Conservation (phyloP, 352 stramenopile genomes). For the Globisporangium spinosum region DNA sequence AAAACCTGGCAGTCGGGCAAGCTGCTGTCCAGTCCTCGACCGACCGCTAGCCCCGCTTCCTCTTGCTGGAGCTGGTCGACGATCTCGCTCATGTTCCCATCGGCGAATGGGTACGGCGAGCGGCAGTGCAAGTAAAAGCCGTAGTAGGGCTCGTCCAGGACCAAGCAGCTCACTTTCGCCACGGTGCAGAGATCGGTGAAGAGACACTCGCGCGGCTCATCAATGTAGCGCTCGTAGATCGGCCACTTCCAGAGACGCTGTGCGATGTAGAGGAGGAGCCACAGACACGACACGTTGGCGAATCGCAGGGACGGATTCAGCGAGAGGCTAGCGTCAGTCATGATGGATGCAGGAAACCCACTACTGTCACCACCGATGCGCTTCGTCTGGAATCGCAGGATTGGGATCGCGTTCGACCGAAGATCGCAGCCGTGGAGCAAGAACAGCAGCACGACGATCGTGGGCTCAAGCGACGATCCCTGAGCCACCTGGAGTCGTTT, state of each 20-base stretch:
- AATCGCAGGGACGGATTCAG: conserved; percentile 90
- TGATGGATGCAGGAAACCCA: conserved; percentile 24
- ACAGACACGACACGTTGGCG: conserved; percentile 85
- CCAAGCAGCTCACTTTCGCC: conserved; percentile 90
- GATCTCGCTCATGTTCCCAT: conserved; percentile 91
- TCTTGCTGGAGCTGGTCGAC: conserved; percentile 91
- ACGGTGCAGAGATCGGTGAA: conserved; percentile 95
- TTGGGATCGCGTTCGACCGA: conserved; percentile 41
- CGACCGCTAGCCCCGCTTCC: conserved; percentile 77
- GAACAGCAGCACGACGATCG: conserved; percentile 83
- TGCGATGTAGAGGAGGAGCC: conserved; percentile 55
- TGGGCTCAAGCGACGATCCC: conserved; percentile 78
- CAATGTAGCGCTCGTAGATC: conserved; percentile 81
- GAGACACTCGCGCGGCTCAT: conserved; percentile 59
- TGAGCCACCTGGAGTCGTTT: conserved; percentile 87
- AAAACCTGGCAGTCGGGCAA: conserved; percentile 89
- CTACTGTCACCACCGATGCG: conserved; percentile 41
- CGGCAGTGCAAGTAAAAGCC: conserved; percentile 95
- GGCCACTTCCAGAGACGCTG: conserved; percentile 89
- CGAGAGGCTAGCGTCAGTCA: conserved; percentile 29
- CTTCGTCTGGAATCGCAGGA: conserved; percentile 50
- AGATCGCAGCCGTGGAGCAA: conserved; percentile 81
- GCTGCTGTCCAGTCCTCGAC: conserved; percentile 78
- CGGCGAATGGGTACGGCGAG: conserved; percentile 90
- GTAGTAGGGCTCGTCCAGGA: conserved; percentile 91